phyloP scores from a whole-genome alignment of 108 stramenopile genomes.

The Cyclotella atomus region DNA sequence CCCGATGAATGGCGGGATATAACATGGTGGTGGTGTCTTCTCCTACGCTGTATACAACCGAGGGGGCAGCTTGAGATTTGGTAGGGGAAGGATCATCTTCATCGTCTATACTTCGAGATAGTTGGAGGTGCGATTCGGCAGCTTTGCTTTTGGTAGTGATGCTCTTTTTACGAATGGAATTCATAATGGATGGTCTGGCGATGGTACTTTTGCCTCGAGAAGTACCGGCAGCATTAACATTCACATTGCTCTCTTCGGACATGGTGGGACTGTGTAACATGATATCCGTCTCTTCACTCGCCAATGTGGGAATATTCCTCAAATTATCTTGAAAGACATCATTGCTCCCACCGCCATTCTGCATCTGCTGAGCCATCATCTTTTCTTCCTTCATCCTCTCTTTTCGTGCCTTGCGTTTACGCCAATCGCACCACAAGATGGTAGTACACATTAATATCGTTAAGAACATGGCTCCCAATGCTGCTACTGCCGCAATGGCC shows the following conservation, averaged over 20 bases:
- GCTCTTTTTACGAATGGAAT: neutral
- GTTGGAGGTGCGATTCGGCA: constrained; percentile 15
- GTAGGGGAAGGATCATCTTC: neutral
- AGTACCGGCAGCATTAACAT: neutral
- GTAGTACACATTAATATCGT: constrained; percentile 43
- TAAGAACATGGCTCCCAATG: constrained; percentile 44
- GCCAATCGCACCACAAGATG: constrained; percentile 41
- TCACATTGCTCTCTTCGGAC: neutral
- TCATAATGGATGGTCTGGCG: neutral
- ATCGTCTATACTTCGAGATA: constrained; percentile 6
- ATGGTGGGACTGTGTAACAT: too few relatives aligned
- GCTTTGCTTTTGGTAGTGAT: constrained; percentile 1
- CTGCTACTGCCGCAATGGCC: constrained; percentile 44
- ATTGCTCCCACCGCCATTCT: neutral
- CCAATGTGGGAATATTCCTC: neutral
- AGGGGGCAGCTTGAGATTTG: constrained; percentile 3
- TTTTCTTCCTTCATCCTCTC: constrained; percentile 12
- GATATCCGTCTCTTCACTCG: constrained; percentile 1
- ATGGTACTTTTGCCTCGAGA: neutral
- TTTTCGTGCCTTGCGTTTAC: constrained; percentile 33
- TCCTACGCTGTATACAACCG: constrained; percentile 31
- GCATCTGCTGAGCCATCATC: neutral
- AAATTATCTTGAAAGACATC: constrained; percentile 1
- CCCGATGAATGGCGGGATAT: constrained; percentile 36
- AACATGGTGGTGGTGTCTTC: constrained; percentile 49